Evolutionary conservation across 2,329 filamentous ascomycete genomes (phyloP), one percentile per base, ranked within the genome.

Genomic region (Xylaria sp.): DNA sequence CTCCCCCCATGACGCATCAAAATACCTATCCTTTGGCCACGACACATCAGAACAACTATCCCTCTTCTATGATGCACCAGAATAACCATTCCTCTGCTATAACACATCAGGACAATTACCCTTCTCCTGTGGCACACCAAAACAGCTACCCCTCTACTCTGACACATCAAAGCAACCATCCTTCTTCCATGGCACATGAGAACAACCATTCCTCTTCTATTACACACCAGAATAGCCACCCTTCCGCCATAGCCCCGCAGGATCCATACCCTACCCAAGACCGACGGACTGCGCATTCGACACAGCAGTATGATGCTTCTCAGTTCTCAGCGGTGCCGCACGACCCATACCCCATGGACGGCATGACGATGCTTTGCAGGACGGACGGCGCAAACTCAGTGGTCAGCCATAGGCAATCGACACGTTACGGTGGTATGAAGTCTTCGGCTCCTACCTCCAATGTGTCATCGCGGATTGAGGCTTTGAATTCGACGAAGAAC

Each of bases 361-460:
- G 94, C 4, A 98, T 98, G 94, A 97, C 95, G 0, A 97, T 98
- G 88, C 91, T 97, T 71, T 98, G 95, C 80, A 90, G 94, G 68
- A 90, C 92, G 46, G 92, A 90, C 56, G 76, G 75, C 28, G 93
- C 81, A 80, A 94, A 86, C 80, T 91, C 90, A 26, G 78, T 77
- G 3, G 79, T 79, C 15, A 69, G 59, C 28, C 63, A 64, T 2
- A 70, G 70, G 17, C 31, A 44, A 4, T 31, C 71, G 26, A 65
- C 56, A n/a, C 65, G 70, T 17, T 66, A 58, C 7, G 62, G 63
- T 10, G 60, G 42, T 31, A 59, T 53, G 59, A 70, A 66, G 54
- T 13, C 65, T 3, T 36, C 70, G 0, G 31, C 38, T 1, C 40
- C 59, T 5, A 48, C 36, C 2, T 60, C 70, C 5, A 65, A 38